Percentiles rank a stretch among this genome's conserved stretches.
Evolutionary conservation across 768 basidiomycete species (phyloP).

Genomic region (Symmetrospora coprosmae): DNA sequence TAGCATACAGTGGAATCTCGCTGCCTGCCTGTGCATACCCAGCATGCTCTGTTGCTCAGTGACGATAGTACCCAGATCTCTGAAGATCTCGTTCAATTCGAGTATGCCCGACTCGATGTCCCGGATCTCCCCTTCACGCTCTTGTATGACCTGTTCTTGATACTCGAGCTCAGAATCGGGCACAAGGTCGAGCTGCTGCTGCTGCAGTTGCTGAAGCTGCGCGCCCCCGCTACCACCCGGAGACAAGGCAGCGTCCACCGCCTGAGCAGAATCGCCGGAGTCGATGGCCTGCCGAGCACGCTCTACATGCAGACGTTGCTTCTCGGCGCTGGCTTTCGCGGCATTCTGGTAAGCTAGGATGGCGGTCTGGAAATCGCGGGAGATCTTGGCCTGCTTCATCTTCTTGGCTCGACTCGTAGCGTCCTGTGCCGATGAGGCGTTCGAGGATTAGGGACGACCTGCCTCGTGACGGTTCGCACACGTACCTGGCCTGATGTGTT

Average conservation of each 20-base stretch:
- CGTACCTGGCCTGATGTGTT: constrained; percentile 46
- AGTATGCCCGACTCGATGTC: constrained; percentile 96
- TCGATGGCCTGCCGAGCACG: constrained; percentile 72
- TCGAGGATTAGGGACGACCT: too few relatives aligned
- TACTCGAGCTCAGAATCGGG: constrained; percentile 59
- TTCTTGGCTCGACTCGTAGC: constrained; percentile 49
- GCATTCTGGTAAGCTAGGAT: constrained; percentile 82
- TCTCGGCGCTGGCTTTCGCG: constrained; percentile 75
- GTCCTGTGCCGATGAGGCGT: too few relatives aligned
- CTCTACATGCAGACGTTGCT: constrained; percentile 76
- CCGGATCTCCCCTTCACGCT: constrained; percentile 83
- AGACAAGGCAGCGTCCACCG: not conserved
- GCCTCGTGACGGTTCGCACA: too few relatives aligned
- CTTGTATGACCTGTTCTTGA: constrained; percentile 85
- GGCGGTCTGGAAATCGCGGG: constrained; percentile 79
- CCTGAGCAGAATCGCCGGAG: constrained; percentile 31
- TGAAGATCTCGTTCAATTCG: constrained; percentile 89
- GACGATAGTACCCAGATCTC: constrained; percentile 85
- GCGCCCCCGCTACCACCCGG: constrained; percentile 24
- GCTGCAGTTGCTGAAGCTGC: constrained; percentile 31
- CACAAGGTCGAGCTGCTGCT: constrained; percentile 33
- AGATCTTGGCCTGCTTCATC: constrained; percentile 75
- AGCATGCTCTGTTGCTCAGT: constrained; percentile 88
- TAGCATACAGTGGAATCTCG: not conserved
- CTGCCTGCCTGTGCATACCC: constrained; percentile 45